Conservation (phyloP, 129 eudicot genomes). For the Escallonia rubra region DNA sequence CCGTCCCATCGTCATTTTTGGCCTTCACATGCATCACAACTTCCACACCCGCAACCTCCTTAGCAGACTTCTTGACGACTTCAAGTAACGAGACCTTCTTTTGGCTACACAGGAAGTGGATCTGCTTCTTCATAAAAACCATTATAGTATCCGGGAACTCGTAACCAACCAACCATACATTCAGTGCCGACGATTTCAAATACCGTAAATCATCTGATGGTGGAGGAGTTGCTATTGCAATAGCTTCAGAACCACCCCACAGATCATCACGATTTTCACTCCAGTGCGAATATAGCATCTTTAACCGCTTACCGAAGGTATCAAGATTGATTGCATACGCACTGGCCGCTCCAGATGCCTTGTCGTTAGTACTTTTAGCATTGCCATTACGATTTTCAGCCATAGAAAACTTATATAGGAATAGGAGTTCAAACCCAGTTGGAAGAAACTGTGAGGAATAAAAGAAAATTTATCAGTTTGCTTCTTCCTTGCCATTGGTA, state of each 20-base stretch:
- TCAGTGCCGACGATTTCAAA: slow-evolving; percentile 45
- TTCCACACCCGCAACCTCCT: slow-evolving; percentile 40
- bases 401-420: slow-evolving; percentile 11
- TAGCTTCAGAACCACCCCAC: slow-evolving; percentile 39
- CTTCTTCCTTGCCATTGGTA: background rate
- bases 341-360: slow-evolving; percentile 26
- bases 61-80: slow-evolving; percentile 37
- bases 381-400: slow-evolving; percentile 36
- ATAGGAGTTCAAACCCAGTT: background rate
- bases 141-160: slow-evolving; percentile 53
- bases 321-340: slow-evolving; percentile 44
- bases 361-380: slow-evolving; percentile 16
- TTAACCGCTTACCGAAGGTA: slow-evolving; percentile 41
- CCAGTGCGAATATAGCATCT: slow-evolving; percentile 40
- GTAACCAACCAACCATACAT: slow-evolving; percentile 49
- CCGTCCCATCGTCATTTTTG: slow-evolving; percentile 34
- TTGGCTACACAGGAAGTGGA: slow-evolving; percentile 47
- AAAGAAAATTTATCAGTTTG: background rate
- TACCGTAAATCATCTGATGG: slow-evolving; percentile 50
- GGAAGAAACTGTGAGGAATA: background rate
- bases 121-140: slow-evolving; percentile 46
- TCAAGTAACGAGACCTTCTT: slow-evolving; percentile 47
- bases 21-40: slow-evolving; percentile 50
- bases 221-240: slow-evolving; percentile 52
- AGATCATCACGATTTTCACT: slow-evolving; percentile 23